These are phyloP conservation scores for Stachybotrys chlorohalonatus DNA, from an alignment of 2,329 filamentous ascomycete species.

Conservation along the genomic window DNA sequence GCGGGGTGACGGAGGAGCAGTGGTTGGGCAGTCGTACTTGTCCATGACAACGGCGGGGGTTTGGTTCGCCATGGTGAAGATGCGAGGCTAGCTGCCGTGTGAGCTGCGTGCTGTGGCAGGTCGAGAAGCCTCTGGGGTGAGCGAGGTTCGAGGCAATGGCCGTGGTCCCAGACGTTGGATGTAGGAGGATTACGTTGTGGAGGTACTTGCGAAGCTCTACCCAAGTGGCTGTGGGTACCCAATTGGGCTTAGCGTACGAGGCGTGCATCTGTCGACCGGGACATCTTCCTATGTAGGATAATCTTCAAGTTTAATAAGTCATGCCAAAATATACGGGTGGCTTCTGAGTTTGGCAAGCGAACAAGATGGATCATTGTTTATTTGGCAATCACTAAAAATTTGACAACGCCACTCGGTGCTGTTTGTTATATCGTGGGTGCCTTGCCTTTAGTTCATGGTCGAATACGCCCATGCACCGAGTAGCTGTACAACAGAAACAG, in stretches of 20 bases:
- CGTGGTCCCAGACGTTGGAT: conserved; percentile 2
- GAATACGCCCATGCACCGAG: no score
- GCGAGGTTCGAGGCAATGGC: conserved; percentile 5
- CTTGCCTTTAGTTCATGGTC: no score
- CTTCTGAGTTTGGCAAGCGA: no score
- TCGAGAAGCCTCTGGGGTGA: conserved; percentile 4
- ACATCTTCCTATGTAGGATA: not conserved
- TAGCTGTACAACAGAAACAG: no score
- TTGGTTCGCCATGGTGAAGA: conserved; percentile 75
- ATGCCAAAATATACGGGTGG: no score
- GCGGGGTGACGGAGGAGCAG: conserved; percentile 16
- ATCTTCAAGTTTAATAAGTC: no score
- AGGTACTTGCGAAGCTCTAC: not conserved
- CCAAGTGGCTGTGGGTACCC: conserved; percentile 1
- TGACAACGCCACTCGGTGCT: no score
- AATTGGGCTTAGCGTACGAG: not conserved
- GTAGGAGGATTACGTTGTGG: not conserved
- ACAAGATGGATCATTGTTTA: no score
- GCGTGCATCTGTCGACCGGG: not conserved
- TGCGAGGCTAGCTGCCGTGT: conserved; percentile 13
- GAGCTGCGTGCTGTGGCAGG: conserved; percentile 4
- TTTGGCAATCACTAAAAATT: no score
- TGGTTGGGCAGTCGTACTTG: conserved; percentile 67
- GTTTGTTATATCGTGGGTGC: no score
- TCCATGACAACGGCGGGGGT: conserved; percentile 99